These are phyloP conservation scores for Rhodomyrtus tomentosa DNA, from an alignment of 345 rosid genomes.

Conservation along the genomic window DNA sequence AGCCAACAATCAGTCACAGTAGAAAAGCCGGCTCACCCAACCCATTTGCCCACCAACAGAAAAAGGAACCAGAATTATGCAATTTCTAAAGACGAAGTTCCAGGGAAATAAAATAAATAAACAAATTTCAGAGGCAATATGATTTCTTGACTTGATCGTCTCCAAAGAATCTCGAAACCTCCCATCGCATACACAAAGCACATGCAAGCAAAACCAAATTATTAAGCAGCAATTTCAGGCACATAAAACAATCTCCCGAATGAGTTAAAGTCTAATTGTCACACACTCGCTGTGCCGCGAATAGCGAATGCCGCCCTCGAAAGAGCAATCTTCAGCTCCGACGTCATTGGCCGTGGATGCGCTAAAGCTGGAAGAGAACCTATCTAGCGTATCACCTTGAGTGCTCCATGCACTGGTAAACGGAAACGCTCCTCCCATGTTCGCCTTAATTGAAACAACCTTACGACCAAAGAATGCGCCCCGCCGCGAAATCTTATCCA, in stretches of 20 bases:
- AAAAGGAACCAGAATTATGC: neutral
- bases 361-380: neutral
- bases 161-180: no score
- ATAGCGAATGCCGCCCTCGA: neutral
- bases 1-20: neutral
- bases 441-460: neutral
- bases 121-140: neutral
- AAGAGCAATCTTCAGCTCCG: neutral
- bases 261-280: neutral
- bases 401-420: neutral
- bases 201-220: neutral
- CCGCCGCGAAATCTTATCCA: slow-evolving; percentile 1
- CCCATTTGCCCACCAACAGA: neutral
- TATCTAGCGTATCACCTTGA: neutral
- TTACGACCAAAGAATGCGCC: neutral
- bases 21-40: neutral
- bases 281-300: neutral
- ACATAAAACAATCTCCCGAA: neutral
- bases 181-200: neutral
- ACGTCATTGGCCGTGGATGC: neutral
- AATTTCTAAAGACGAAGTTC: neutral
- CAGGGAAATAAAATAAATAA: neutral
- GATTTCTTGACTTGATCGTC: neutral
- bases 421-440: neutral
- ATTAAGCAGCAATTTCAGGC: neutral